These are phyloP conservation scores for Globisporangium spiculum DNA, from an alignment of 352 stramenopile genomes.

Conservation along the genomic window DNA sequence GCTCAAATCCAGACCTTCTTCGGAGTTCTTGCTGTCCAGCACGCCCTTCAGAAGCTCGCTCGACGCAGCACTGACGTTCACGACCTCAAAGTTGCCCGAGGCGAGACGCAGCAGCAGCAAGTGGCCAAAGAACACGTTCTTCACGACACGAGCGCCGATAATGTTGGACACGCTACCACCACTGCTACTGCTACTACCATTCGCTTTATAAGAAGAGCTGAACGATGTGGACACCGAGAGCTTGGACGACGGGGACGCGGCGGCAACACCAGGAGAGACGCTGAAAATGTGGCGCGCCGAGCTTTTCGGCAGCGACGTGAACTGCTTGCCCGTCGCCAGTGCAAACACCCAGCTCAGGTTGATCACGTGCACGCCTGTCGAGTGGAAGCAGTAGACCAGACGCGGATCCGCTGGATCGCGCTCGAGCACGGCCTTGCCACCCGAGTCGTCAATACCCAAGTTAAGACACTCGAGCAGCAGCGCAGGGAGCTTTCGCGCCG, in stretches of 20 bases:
- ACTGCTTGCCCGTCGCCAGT: conserved; percentile 56
- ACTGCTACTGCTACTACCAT: neutral
- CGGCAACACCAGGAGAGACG: conserved; percentile 41
- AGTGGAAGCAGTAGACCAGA: conserved; percentile 74
- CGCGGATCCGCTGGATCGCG: conserved; percentile 48
- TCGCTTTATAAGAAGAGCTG: neutral
- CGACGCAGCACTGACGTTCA: conserved; percentile 75
- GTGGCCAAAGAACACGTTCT: conserved; percentile 77
- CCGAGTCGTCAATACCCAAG: conserved; percentile 68
- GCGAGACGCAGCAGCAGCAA: conserved; percentile 70
- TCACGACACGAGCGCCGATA: conserved; percentile 60
- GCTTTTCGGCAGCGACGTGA: conserved; percentile 56
- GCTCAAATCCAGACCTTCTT: conserved; percentile 7
- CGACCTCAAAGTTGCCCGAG: conserved; percentile 69
- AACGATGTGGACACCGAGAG: conserved; percentile 7
- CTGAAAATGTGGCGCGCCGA: conserved; percentile 78
- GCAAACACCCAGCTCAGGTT: conserved; percentile 73
- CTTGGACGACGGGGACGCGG: conserved; percentile 1
- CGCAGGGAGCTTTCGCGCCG: conserved; percentile 31
- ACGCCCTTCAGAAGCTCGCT: conserved; percentile 69
- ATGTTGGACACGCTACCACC: conserved; percentile 37
- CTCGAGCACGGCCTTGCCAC: conserved; percentile 54
- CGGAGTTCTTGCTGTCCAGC: conserved; percentile 27
- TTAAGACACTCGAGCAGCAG: conserved; percentile 74
- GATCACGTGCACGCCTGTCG: conserved; percentile 72